These are phyloP conservation scores for Sporisorium reilianum DNA, from an alignment of 1,284 basidiomycete species.

Conservation along the genomic window DNA sequence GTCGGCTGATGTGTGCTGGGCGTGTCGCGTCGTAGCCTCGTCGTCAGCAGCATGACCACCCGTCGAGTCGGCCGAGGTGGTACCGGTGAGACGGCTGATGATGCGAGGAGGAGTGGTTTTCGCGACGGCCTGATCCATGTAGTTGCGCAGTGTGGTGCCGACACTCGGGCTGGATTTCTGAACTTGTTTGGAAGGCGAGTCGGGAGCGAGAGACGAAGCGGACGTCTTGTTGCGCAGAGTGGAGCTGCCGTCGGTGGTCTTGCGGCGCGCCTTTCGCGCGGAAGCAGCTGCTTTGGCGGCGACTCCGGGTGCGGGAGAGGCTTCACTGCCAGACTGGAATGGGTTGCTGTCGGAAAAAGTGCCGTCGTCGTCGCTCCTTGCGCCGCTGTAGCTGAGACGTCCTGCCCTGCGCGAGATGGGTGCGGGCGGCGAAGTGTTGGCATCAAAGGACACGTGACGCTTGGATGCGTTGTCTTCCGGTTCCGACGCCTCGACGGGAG, in stretches of 20 bases:
- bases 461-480: conserved; percentile 71
- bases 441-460: conserved; percentile 29
- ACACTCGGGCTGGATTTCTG: conserved; percentile 13
- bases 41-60: conserved; percentile 34
- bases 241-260: conserved; percentile 36
- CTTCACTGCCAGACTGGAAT: conserved; percentile 73
- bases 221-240: conserved; percentile 38
- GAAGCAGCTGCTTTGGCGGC: conserved; percentile 45
- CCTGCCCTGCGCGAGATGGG: conserved; percentile 17
- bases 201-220: conserved; percentile 3
- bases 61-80: conserved; percentile 22
- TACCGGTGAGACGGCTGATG: conserved; percentile 27
- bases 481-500: conserved; percentile 70
- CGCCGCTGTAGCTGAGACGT: conserved; percentile 41
- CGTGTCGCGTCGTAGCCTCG: conserved; percentile 7
- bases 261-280: conserved; percentile 31
- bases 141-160: conserved; percentile 33
- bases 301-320: conserved; percentile 58
- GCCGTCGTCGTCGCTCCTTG: conserved; percentile 55
- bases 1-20: conserved; percentile 5
- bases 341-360: conserved; percentile 73
- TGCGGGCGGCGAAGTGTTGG: conserved; percentile 13
- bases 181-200: conserved; percentile 15
- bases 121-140: conserved; percentile 53
- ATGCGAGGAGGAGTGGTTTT: conserved; percentile 48